Base-by-base conservation (phyloP, 2,329 filamentous ascomycete species). In the Rhinocladiella similis region DNA sequence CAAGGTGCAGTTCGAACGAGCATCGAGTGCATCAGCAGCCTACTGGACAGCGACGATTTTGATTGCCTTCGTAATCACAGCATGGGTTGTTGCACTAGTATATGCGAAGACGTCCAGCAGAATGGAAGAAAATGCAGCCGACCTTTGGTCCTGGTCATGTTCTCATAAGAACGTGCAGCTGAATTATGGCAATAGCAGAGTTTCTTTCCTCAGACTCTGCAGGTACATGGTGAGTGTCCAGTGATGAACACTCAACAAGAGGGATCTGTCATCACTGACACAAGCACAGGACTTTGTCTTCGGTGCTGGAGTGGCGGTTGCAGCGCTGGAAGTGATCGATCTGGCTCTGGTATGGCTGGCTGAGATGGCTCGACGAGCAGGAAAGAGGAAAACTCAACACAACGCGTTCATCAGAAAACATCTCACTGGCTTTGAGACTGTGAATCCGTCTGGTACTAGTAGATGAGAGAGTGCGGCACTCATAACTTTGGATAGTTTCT, bases 271-370 rank as follows among this genome's bases (percentile, higher is more conserved):
- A n/a, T n/a, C n/a, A n/a, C n/a, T n/a, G n/a, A n/a, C n/a, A n/a
- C n/a, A n/a, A n/a, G n/a, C n/a, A 25, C 25, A 53, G 50, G 43
- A 47, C n/a, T 53, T 53, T 16, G 50, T 53, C 12, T 53, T 47
- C 25, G 27, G 29, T 42, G 42, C 27, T 16, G 42, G 50, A 13
- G 22, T 53, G 4, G 50, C 22, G 6, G 22, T 36, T 38, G 20
- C 19, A n/a, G 25, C 33, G 7, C 25, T 47, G 50, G 27, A 53
- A 29, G n/a, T 43, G 29, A 38, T 53, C 12, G 38, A 41, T 19
- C 13, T 53, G 27, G 27, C 41, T 14, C 18, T 39, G 18, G 45
- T 47, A 19, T 53, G 16, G 33, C 19, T 47, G 14, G 20, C 39
- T 9, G 41, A 46, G 43, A 53, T 38, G 29, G 25, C 19, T 10